phyloP scores from a whole-genome alignment of 805 yeast genomes.

The Candida parachauliodes region DNA sequence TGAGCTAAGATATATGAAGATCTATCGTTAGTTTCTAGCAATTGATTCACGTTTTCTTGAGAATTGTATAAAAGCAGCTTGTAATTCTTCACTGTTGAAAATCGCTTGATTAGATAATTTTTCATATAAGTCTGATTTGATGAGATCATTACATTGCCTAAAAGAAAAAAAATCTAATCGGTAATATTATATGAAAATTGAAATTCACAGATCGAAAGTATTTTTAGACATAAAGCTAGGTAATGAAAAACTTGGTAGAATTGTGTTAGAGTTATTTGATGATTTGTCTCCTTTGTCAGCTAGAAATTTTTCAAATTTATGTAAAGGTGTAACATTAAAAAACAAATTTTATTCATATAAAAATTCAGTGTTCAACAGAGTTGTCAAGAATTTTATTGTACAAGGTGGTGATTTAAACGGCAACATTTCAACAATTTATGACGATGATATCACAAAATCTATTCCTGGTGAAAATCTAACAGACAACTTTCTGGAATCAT shows the following conservation, averaged over 20 bases:
- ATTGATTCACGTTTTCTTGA: slow-evolving; percentile 42
- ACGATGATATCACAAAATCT: slow-evolving; percentile 20
- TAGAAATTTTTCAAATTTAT: slow-evolving; percentile 47
- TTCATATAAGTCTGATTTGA: not conserved
- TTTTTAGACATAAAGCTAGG: slow-evolving; percentile 55
- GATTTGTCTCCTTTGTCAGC: slow-evolving; percentile 55
- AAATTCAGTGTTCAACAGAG: slow-evolving; percentile 54
- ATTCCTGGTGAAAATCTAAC: slow-evolving; percentile 52
- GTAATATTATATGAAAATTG: slow-evolving; percentile 28
- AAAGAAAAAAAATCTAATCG: not conserved
- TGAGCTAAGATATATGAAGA: slow-evolving; percentile 65
- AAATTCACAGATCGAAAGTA: slow-evolving; percentile 24
- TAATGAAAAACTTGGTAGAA: slow-evolving; percentile 46
- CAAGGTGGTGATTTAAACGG: slow-evolving; percentile 64
- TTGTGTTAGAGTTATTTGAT: slow-evolving; percentile 53
- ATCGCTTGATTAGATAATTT: not conserved
- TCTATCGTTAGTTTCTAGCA: slow-evolving; percentile 50
- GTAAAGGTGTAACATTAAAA: slow-evolving; percentile 25
- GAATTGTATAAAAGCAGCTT: slow-evolving; percentile 17
- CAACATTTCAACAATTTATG: slow-evolving; percentile 19
- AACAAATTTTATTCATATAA: slow-evolving; percentile 31
- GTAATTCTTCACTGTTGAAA: slow-evolving; percentile 4
- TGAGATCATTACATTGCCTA: not conserved
- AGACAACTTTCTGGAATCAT: slow-evolving; percentile 34
- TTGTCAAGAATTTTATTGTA: slow-evolving; percentile 64